Conservation (phyloP, 108 stramenopile genomes). For the Fistulifera pelliculosa region DNA sequence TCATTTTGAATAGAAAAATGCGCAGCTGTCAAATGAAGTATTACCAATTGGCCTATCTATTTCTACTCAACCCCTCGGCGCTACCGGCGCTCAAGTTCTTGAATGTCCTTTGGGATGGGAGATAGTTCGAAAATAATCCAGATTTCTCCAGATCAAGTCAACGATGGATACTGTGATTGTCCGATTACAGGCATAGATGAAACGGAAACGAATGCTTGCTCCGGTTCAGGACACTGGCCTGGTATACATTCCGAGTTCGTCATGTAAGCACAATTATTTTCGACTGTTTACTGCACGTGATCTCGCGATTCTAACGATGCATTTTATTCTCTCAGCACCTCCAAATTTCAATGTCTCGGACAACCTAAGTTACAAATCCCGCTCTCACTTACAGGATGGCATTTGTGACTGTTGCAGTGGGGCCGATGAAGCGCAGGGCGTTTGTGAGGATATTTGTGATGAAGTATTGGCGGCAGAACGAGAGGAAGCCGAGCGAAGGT, state of each 20-base stretch:
- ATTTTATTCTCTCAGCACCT: not conserved
- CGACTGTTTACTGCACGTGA: no score
- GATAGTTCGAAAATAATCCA: not conserved
- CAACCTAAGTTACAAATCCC: constrained; percentile 45
- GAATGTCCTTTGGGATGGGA: constrained; percentile 18
- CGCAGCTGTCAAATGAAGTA: no score
- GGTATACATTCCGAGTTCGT: constrained; percentile 14
- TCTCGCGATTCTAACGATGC: no score
- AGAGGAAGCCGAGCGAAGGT: constrained; percentile 12
- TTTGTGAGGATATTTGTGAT: constrained; percentile 55
- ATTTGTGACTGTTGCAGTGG: constrained; percentile 84
- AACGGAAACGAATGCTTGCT: constrained; percentile 57
- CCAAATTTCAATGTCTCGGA: constrained; percentile 42
- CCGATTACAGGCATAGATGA: constrained; percentile 59
- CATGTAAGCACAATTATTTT: not conserved
- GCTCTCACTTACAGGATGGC: constrained; percentile 57
- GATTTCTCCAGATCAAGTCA: constrained; percentile 38
- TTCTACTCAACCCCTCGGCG: no score
- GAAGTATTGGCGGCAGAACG: constrained; percentile 45
- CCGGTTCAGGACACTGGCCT: constrained; percentile 49
- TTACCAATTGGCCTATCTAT: no score
- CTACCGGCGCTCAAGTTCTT: not conserved
- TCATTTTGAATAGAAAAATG: no score
- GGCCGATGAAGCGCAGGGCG: constrained; percentile 35
- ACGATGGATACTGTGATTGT: constrained; percentile 80